Evolutionary conservation across 805 yeast genomes (phyloP), one percentile per base, ranked within the genome.

Genomic region (Myxozyma neglecta): DNA sequence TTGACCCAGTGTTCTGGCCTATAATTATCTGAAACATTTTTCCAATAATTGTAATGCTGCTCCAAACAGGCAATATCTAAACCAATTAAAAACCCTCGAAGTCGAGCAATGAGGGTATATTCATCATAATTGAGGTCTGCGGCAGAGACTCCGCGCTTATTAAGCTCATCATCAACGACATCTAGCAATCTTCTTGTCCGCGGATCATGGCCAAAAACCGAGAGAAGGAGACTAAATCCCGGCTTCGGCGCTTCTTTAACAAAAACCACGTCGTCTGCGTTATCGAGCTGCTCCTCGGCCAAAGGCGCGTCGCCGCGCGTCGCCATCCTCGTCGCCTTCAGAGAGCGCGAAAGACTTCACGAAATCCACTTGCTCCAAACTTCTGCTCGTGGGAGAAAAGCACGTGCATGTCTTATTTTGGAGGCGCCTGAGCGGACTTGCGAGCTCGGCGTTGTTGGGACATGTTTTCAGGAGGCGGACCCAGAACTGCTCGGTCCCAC

Each of bases 201-300:
- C 35, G 44, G 48, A 11, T 53, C 57, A 32, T 43, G 43, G 43
- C 57, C 57, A 29, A 53, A 53, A 43, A 42, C 32, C 10, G 56
- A 36, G 53, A 48, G 56, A 5, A 39, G 51, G 52, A 63, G 16
- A 59, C 54, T 46, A 36, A 36, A 58, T 13, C 20, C 46, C 11
- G 14, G 18, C 10, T 39, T 39, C 6, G 42, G 42, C 6, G 6
- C 42, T 13, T 13, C n/a, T 6, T n/a, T n/a, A 39, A 39, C 42
- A 39, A 13, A 13, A n/a, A n/a, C 42, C 42, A 39, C 13, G 42
- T 39, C 42, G 29, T 24, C 42, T n/a, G 42, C 3, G 42, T 39
- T n/a, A 3, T 24, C 29, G 5, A 5, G 5, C 29, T 24, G 29
- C 29, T 24, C 29, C 29, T 24, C 29, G 29, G 29, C 29, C 29